These are phyloP conservation scores for Wakefieldia striispora DNA, from an alignment of 768 basidiomycete genomes.

Conservation along the genomic window DNA sequence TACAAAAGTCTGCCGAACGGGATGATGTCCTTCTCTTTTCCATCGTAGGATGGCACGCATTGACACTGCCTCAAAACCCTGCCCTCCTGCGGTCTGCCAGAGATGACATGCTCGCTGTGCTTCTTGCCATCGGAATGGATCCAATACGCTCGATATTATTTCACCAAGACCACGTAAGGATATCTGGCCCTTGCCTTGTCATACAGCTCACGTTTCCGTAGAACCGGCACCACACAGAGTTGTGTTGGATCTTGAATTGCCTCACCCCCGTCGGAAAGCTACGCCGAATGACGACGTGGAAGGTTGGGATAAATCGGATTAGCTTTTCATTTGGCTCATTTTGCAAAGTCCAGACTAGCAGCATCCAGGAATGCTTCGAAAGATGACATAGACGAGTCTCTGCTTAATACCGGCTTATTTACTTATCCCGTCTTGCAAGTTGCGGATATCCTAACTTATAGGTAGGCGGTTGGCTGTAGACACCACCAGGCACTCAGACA, in stretches of 20 bases:
- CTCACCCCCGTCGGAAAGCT: constrained; percentile 80
- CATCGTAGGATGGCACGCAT: constrained; percentile 91
- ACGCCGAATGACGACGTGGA: constrained; percentile 95
- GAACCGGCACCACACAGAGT: constrained; percentile 82
- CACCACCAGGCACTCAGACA: not conserved
- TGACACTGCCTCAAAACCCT: constrained; percentile 90
- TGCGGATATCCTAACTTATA: constrained; percentile 86
- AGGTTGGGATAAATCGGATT: constrained; percentile 45
- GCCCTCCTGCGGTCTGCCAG: constrained; percentile 56
- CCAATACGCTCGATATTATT: constrained; percentile 73
- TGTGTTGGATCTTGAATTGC: constrained; percentile 89
- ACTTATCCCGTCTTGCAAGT: constrained; percentile 94
- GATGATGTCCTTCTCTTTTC: constrained; percentile 75
- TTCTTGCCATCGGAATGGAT: constrained; percentile 85
- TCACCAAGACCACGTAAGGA: constrained; percentile 82
- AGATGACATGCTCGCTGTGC: constrained; percentile 73
- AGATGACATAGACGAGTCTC: constrained; percentile 76
- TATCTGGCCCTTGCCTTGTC: not conserved
- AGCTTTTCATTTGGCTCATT: not conserved
- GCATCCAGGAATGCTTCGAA: constrained; percentile 72
- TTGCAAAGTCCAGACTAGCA: constrained; percentile 66
- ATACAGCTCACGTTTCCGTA: constrained; percentile 27
- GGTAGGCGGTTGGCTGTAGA: constrained; percentile 40
- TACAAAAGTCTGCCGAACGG: constrained; percentile 60
- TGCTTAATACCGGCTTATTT: constrained; percentile 82